phyloP scores from a whole-genome alignment of 441 rosid species.

The Gossypium gossypioides region DNA sequence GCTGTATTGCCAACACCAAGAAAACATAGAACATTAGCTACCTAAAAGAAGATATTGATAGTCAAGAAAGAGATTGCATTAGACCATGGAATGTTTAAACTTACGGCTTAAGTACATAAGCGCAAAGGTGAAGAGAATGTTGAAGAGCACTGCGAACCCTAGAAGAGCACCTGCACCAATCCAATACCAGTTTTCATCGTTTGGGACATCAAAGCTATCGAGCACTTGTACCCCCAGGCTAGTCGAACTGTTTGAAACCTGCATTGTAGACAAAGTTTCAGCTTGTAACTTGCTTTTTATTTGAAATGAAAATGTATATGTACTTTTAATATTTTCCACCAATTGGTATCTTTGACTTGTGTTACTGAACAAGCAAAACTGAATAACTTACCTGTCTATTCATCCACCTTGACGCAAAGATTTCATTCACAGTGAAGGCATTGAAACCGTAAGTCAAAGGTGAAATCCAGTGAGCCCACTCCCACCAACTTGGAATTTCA shows the following conservation, averaged over 20 bases:
- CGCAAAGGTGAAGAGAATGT: conserved; percentile 52
- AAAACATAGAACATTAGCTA: conserved; percentile 3
- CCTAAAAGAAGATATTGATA: conserved; percentile 4
- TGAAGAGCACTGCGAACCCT: conserved; percentile 55
- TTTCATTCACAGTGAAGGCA: conserved; percentile 57
- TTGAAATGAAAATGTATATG: background rate
- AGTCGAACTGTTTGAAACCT: conserved; percentile 42
- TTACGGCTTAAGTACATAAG: conserved; percentile 69
- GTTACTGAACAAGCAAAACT: background rate
- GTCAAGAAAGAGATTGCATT: background rate
- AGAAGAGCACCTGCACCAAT: conserved; percentile 54
- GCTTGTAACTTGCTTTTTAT: background rate
- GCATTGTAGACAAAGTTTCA: conserved; percentile 3
- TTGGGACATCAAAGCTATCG: conserved; percentile 31
- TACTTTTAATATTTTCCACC: background rate
- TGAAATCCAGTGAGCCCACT: conserved; percentile 78
- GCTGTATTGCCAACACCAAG: conserved; percentile 27
- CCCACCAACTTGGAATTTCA: conserved; percentile 71
- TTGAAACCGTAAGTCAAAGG: conserved; percentile 68
- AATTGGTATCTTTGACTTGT: background rate
- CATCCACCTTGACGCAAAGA: conserved; percentile 83
- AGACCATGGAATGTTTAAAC: conserved; percentile 16
- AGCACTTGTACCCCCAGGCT: conserved; percentile 53
- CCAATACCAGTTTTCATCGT: conserved; percentile 68
- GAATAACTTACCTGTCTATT: conserved; percentile 32